phyloP scores from a whole-genome alignment of 2,329 filamentous ascomycete species.

The Pseudogymnoascus sp. region DNA sequence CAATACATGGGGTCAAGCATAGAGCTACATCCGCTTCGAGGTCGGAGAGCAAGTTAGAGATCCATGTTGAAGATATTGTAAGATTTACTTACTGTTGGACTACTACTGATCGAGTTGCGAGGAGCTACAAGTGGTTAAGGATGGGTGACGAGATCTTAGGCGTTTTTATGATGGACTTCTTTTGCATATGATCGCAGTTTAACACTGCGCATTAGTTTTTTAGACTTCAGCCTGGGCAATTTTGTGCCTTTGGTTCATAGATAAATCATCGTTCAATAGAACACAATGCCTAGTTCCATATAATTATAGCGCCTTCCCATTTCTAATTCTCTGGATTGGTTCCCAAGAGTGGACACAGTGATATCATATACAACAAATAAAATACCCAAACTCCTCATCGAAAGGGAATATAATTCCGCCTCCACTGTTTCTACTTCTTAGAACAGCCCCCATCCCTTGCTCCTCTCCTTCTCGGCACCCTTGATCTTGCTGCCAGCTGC shows the following conservation, averaged over 20 bases:
- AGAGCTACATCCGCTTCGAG: neutral
- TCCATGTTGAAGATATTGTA: neutral
- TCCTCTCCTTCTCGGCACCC: slow-evolving; percentile 14
- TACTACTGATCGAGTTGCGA: neutral
- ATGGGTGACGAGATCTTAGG: neutral
- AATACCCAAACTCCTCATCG: slow-evolving; percentile 8
- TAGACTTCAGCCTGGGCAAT: neutral
- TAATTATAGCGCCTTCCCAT: slow-evolving; percentile 6
- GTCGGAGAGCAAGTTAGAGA: neutral
- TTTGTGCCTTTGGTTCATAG: neutral
- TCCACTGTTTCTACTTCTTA: slow-evolving; percentile 10
- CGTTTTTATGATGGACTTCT: neutral
- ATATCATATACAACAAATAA: slow-evolving; percentile 12
- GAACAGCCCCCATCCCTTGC: slow-evolving; percentile 23
- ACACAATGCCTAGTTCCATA: neutral
- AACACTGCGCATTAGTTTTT: neutral
- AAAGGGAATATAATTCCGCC: slow-evolving; percentile 4
- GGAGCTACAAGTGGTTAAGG: neutral
- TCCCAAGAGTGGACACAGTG: slow-evolving; percentile 11
- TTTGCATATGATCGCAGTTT: neutral
- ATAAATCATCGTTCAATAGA: neutral
- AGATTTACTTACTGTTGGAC: neutral
- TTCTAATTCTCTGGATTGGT: slow-evolving; percentile 5
- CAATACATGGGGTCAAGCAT: neutral
- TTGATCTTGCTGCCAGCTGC: slow-evolving; percentile 26